Percentiles rank a stretch among this genome's conserved stretches.
Evolutionary conservation across 140 eudicot species (phyloP).

Genomic region (Stevia rebaudiana): DNA sequence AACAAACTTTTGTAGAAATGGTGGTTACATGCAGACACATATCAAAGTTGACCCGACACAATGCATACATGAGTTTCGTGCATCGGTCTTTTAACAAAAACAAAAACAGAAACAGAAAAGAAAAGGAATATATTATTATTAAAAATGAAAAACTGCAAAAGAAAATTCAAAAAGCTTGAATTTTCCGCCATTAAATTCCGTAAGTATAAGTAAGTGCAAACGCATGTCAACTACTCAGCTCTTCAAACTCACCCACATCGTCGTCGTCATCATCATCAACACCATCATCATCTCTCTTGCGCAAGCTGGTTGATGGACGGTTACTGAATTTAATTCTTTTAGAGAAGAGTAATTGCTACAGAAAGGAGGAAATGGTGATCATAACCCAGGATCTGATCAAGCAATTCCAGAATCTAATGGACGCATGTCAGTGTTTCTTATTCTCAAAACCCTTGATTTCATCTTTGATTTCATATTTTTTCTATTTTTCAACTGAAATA

Average conservation of each 20-base stretch:
- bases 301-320: slow-evolving; percentile 10
- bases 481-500: slow-evolving; percentile 14
- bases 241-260: slow-evolving; percentile 7
- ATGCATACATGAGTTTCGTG: too few relatives aligned
- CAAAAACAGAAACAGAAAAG: too few relatives aligned
- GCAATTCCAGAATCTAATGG: slow-evolving; percentile 51
- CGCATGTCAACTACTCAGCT: slow-evolving; percentile 26
- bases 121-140: too few relatives aligned
- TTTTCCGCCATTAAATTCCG: slow-evolving; percentile 8
- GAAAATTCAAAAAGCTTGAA: neutral
- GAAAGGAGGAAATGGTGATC: slow-evolving; percentile 52
- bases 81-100: too few relatives aligned
- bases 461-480: neutral
- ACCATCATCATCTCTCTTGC: neutral
- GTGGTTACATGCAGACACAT: too few relatives aligned
- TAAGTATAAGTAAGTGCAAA: slow-evolving; percentile 7
- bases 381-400: slow-evolving; percentile 61
- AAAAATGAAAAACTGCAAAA: neutral
- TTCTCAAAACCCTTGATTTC: slow-evolving; percentile 20
- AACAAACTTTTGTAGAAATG: too few relatives aligned
- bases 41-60: too few relatives aligned
- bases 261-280: neutral
- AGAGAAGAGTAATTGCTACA: neutral
- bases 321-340: neutral
- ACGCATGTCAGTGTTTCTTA: slow-evolving; percentile 40